Evolutionary conservation across 176 grass and related monocot species (phyloP), one percentile per base, ranked within the genome.

Genomic region (Musa beccarii): DNA sequence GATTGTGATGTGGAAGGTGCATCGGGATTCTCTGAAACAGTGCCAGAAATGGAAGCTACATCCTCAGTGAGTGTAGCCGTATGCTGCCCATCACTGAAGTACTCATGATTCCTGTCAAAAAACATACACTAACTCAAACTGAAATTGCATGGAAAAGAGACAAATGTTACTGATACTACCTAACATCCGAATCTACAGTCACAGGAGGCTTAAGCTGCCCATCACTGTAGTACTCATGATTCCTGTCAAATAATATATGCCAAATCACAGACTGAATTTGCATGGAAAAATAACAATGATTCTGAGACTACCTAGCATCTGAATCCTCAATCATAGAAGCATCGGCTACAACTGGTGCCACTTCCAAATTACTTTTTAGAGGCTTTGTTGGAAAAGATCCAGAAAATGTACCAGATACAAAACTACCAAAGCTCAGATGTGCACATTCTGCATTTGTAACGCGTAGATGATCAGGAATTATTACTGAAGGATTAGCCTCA

Each of bases 381-480:
- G 76, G 72, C 73, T 91, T 81, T 69, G 82, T 78, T 63, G 84
- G 84, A 65, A 94, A 88, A 23, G 89, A 77, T 11, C 88, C 95
- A 77, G 88, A 91, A 89, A 99, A 99, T 51, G 95, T 85, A 78
- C 91, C 95, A 3, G 95, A 99, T 69, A 75, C 86, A 71, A 99
- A 99, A 84, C 95, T 94, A 26, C 95, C 95, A 79, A 99, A 99
- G 84, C 95, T 94, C 80, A 94, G 81, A 86, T 83, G 85, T 10
- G 78, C 89, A 77, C 95, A 94, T 4, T 93, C 91, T 52, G 85
- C 78, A 75, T 91, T 91, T 72, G 86, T 87, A 75, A 99, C 86
- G 79, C 91, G 90, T 52, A 99, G 78, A 89, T 99, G 95, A 69
- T 99, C 85, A 49, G 95, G 95, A 81, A 99, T 99, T 79, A 99